Evolutionary conservation across 371 early-diverging fungal species (phyloP).

Genomic region (Rhizopus microsporus): DNA sequence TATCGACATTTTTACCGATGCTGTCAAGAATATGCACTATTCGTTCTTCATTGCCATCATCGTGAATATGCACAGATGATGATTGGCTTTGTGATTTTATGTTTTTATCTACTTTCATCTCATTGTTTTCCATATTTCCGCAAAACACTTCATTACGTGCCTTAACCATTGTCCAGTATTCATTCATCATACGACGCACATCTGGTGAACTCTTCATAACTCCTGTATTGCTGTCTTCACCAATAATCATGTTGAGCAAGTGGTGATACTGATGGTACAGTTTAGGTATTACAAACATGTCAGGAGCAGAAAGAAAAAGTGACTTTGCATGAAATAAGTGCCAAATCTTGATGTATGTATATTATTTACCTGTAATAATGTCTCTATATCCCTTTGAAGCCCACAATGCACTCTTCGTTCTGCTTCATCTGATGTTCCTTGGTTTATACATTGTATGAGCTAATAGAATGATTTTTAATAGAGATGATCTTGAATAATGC

Average conservation of each 20-base stretch:
- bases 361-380: conserved; percentile 49
- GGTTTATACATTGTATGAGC: conserved; percentile 16
- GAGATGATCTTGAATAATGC: no score
- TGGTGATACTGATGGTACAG: conserved; percentile 47
- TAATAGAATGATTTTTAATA: neutral
- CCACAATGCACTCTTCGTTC: conserved; percentile 37
- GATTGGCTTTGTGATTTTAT: neutral
- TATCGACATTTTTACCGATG: conserved; percentile 42
- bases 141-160: conserved; percentile 53
- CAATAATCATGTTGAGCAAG: conserved; percentile 37
- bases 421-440: conserved; percentile 16
- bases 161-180: conserved; percentile 47
- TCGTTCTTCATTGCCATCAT: conserved; percentile 36
- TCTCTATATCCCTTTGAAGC: conserved; percentile 55
- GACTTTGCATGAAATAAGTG: conserved; percentile 31
- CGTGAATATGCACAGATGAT: neutral
- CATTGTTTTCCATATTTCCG: conserved; percentile 40
- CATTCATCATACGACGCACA: conserved; percentile 33
- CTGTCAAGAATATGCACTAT: conserved; percentile 42
- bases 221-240: conserved; percentile 22
- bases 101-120: conserved; percentile 9
- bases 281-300: conserved; percentile 68
- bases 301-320: conserved; percentile 63
- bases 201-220: conserved; percentile 21
- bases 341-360: neutral